These are phyloP conservation scores for Fennellomyces sp. DNA, from an alignment of 371 early-diverging fungal species.

Conservation along the genomic window DNA sequence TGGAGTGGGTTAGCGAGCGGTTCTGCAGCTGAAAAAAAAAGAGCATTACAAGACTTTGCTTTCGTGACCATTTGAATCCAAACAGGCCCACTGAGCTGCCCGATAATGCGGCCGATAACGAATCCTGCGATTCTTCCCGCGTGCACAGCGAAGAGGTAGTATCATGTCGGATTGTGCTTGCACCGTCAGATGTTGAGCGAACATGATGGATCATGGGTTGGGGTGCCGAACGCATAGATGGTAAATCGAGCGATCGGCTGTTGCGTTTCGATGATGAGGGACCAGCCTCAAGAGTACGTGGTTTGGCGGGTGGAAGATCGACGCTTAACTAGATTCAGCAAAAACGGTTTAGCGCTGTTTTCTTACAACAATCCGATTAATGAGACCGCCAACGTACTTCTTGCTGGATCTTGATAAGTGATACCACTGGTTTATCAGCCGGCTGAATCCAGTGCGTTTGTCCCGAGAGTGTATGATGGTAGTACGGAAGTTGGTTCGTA, in stretches of 20 bases:
- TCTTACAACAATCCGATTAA: no score
- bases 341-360: not conserved
- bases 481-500: constrained; percentile 80
- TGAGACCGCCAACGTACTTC: not conserved
- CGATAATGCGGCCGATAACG: constrained; percentile 24
- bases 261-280: constrained; percentile 14
- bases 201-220: constrained; percentile 19
- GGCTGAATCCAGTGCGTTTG: constrained; percentile 90
- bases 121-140: constrained; percentile 14
- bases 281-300: constrained; percentile 3
- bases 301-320: not conserved
- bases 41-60: constrained; percentile 20
- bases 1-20: constrained; percentile 20
- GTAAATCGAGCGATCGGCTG: constrained; percentile 27
- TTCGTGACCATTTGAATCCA: constrained; percentile 11
- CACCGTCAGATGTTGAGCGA: constrained; percentile 31
- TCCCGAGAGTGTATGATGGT: constrained; percentile 85
- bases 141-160: not conserved
- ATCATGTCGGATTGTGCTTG: constrained; percentile 10
- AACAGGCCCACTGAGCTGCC: constrained; percentile 10
- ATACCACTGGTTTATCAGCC: constrained; percentile 71
- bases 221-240: constrained; percentile 14
- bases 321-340: not conserved
- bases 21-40: constrained; percentile 22
- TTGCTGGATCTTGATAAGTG: constrained; percentile 69